These are phyloP conservation scores for Phytophthora colocasiae DNA, from an alignment of 352 stramenopile species.

Conservation along the genomic window DNA sequence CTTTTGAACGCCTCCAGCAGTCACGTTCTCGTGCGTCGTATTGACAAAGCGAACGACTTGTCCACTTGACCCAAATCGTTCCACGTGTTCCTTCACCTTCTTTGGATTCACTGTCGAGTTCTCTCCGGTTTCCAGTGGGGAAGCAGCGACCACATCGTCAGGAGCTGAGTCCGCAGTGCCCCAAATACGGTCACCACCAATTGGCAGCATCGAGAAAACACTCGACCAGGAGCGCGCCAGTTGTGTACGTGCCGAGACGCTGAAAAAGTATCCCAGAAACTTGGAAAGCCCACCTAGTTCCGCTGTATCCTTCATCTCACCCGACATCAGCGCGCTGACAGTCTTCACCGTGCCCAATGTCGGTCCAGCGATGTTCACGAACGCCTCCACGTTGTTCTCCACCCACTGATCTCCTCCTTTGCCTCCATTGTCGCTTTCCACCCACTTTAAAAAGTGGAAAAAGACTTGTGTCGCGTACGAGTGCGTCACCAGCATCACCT, in stretches of 20 bases:
- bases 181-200: constrained; percentile 93
- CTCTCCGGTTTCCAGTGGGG: constrained; percentile 46
- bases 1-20: constrained; percentile 51
- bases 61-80: constrained; percentile 55
- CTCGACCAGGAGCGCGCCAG: constrained; percentile 80
- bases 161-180: constrained; percentile 58
- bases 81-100: constrained; percentile 54
- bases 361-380: constrained; percentile 95
- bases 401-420: constrained; percentile 93
- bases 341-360: constrained; percentile 94
- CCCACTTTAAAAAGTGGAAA: constrained; percentile 97
- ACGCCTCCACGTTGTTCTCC: constrained; percentile 91
- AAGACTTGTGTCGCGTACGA: constrained; percentile 93
- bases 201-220: constrained; percentile 93
- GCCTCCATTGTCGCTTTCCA: constrained; percentile 86
- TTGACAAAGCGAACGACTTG: constrained; percentile 67
- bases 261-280: constrained; percentile 87
- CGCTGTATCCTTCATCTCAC: constrained; percentile 96
- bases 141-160: constrained; percentile 71
- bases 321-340: constrained; percentile 92
- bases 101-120: constrained; percentile 39
- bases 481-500: constrained; percentile 94
- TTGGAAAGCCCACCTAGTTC: constrained; percentile 88
- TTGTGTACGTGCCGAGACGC: constrained; percentile 53
- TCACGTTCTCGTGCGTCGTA: constrained; percentile 61